These are phyloP conservation scores for Diplodia sapinea DNA, from an alignment of 2,329 filamentous ascomycete genomes.

Conservation along the genomic window DNA sequence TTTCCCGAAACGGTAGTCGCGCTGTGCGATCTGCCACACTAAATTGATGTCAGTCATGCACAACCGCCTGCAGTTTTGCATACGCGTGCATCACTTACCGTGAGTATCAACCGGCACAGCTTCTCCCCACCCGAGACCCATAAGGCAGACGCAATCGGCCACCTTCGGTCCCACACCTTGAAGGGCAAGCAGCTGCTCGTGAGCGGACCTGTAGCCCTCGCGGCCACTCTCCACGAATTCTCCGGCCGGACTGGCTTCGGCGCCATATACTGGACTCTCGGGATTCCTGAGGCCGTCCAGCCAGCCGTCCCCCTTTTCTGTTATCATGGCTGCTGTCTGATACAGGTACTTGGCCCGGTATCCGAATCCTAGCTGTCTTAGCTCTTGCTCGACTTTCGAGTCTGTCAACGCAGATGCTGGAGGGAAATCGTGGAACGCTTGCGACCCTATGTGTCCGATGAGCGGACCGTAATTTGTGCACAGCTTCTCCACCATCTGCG, in stretches of 20 bases:
- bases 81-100: conserved; percentile 48
- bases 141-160: conserved; percentile 92
- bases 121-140: conserved; percentile 96
- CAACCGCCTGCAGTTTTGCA: background rate
- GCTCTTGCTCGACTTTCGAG: conserved; percentile 75
- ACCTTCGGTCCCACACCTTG: conserved; percentile 96
- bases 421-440: conserved; percentile 87
- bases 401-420: conserved; percentile 73
- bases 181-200: conserved; percentile 77
- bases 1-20: conserved; percentile 91
- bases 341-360: conserved; percentile 94
- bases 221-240: conserved; percentile 58
- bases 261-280: conserved; percentile 66
- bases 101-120: conserved; percentile 96
- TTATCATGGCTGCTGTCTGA: conserved; percentile 79
- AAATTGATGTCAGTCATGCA: conserved; percentile 19
- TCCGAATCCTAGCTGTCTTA: conserved; percentile 87
- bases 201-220: conserved; percentile 77
- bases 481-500: conserved; percentile 94
- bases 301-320: conserved; percentile 71
- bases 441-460: conserved; percentile 71
- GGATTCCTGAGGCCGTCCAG: conserved; percentile 79
- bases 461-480: conserved; percentile 83
- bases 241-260: conserved; percentile 51
- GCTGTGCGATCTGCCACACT: conserved; percentile 97